Base-by-base conservation (phyloP, 495 filamentous ascomycete species). In the Hypoxylon intermedium region DNA sequence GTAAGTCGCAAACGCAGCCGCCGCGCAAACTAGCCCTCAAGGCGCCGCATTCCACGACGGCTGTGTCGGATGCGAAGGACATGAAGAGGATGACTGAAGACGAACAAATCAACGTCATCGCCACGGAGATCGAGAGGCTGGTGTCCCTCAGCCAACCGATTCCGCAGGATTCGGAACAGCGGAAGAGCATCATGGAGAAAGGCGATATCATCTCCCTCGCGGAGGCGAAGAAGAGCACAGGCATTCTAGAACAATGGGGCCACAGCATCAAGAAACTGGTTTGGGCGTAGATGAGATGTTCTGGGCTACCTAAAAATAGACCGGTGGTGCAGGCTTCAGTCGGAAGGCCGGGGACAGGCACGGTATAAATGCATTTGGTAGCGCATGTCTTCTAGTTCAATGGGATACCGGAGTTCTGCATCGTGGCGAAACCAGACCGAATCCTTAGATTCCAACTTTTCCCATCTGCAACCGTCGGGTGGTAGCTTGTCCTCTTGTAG, bases 241-340 rank as follows among this genome's bases (percentile, higher is more conserved):
- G 91, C 5, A 78, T 92, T 67, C 69, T 98, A 37, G 93, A 98
- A 77, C 85, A 91, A 70, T 71, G 92, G 67, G 89, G 89, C 7
- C 89, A 97, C 78, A 87, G 86, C 53, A 77, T 97, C 45, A 96
- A 93, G 83, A 93, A 90, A 80, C 73, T 97, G 72, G 90, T 97
- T 19, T 97, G 93, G 93, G 90, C 89, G 53, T 94, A 60, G 55
- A 51, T 45, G 42, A 41, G 12, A 11, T 2, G 2, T 13, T 15
- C 33, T 12, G 3, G 34, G 34, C 34, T 15, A 15, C 34, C 12
- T 12, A 37, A 13, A 13, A 15, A 15, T 37, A 13, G 34, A 37
- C 24, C 24, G 24, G 24, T 26, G 24, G 23, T 43, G 15, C 9
- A 9, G 13, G 9, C 43, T 34, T 40, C 33, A 63, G 28, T 49